Base-by-base conservation (phyloP, 2,329 filamentous ascomycete species). In the Gnomoniopsis smithogilvyi region DNA sequence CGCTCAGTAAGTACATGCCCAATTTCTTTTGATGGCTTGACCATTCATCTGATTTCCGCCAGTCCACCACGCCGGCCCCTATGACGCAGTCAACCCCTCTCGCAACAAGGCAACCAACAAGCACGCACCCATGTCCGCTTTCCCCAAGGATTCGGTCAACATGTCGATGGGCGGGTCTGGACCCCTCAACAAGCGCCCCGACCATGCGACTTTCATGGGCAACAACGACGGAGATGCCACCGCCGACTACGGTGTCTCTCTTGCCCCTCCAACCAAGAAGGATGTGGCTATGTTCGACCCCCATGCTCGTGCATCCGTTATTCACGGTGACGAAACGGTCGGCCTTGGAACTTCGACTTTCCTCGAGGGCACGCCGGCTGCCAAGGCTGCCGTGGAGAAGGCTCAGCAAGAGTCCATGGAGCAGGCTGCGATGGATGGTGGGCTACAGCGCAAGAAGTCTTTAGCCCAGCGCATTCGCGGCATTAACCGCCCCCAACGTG, bases 31-130 rank as follows among this genome's bases (percentile, higher is more conserved):
- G 8, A 3, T 14, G 33, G 12, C 41, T 4, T 19, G 19, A 47
- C 11, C 30, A 41, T 62, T 58, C 8, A 61, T n/a, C 4, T 36
- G 38, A 24, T 21, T 8, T 21, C 48, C 14, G 48, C 11, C 68
- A 96, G 92, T 96, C 75, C 95, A 99, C 69, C 95, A 99, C 70
- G 95, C 98, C 69, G 95, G 95, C 1, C 95, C 95, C 4, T 99
- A 97, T 68, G 95, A 99, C 74, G 95, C 95, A 21, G 91, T 95
- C 72, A 96, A 96, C 73, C 92, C 95, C 4, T 90, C 96, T 72
- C 91, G 95, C 64, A 99, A 98, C 74, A 87, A 91, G 59, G 90
- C 90, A 69, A 91, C 88, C 67, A 87, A 89, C 68, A 86, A 88
- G 61, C 87, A 90, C 56, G 92, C 95, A 7, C 95, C 95, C 0